Evolutionary conservation across 2,329 filamentous ascomycete species (phyloP), one percentile per base, ranked within the genome.

Genomic region (Ophiocordyceps camponoti-saundersi): DNA sequence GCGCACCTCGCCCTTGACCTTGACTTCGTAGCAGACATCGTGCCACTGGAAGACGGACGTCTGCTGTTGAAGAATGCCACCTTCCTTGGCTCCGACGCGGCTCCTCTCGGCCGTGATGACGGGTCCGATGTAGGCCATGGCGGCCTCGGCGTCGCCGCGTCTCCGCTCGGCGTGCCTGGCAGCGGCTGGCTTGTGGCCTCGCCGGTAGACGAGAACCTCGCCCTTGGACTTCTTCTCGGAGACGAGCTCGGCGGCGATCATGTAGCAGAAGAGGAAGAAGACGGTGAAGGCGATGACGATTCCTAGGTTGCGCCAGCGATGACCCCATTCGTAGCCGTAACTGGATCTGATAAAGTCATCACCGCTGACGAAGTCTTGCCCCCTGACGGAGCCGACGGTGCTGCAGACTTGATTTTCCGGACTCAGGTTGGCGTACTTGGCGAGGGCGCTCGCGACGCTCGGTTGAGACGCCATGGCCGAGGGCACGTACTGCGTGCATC

Each of bases 31-130:
- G 65, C 82, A 88, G 2, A 94, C 81, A 54, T 90, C 73, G 52
- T 80, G 75, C 88, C 87, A 94, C 57, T 87, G 83, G 70, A 93
- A 93, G 50, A 89, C 77, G 21, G 84, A 83, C 5, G 77, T 86
- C 58, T 86, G 80, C 52, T 61, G 52, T 54, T 69, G 61, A 2
- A 74, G 57, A 34, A 66, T 69, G 41, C 62, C 67, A 5, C 49
- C 56, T 46, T 66, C 60, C 54, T 69, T 67, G 41, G 63, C 58
- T 29, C 55, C 56, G 48, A 55, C 57, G 12, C 58, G 57, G 26
- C 60, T 62, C 29, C 63, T 63, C 44, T 67, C 64, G n/a, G 68
- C 63, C 8, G 70, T 72, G 15, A 67, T 65, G 18, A 65, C 58
- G 11, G 70, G 68, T 2, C 71, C 71, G n/a, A 72, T 69, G 21